Percentiles rank a stretch among this genome's conserved stretches.
These are phyloP conservation scores for Deakozyma indianensis DNA, from an alignment of 805 yeast genomes.

Conservation along the genomic window DNA sequence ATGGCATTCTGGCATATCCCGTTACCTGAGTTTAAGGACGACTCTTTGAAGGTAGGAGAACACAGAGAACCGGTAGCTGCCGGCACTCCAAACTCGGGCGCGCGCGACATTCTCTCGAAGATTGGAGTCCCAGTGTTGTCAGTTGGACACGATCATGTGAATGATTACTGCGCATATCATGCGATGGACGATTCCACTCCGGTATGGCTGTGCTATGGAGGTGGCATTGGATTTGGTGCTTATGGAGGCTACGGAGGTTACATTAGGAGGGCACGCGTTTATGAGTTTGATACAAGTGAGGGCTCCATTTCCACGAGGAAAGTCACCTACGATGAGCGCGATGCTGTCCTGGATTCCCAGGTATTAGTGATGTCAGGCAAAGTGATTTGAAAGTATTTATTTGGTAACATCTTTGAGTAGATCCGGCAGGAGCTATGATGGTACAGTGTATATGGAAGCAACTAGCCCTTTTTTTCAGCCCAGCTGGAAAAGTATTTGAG, in stretches of 20 bases:
- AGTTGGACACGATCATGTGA: slow-evolving; percentile 94
- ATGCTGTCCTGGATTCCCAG: slow-evolving; percentile 34
- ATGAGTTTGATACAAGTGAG: slow-evolving; percentile 41
- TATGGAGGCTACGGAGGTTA: slow-evolving; percentile 88
- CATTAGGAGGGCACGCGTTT: slow-evolving; percentile 63
- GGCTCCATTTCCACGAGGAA: slow-evolving; percentile 56
- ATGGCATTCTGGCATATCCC: slow-evolving; percentile 97
- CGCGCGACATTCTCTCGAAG: slow-evolving; percentile 40
- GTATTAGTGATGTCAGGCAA: slow-evolving; percentile 32
- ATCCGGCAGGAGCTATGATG: no score
- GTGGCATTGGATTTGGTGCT: slow-evolving; percentile 90
- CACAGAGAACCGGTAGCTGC: slow-evolving; percentile 66
- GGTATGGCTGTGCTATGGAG: slow-evolving; percentile 88
- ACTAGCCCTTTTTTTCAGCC: no score
- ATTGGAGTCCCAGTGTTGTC: slow-evolving; percentile 60
- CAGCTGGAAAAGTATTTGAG: no score
- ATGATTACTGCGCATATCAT: slow-evolving; percentile 72
- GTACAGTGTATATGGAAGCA: no score
- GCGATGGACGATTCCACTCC: slow-evolving; percentile 20
- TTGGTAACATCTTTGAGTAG: no score
- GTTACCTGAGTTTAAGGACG: slow-evolving; percentile 61
- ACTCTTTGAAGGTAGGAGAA: slow-evolving; percentile 39
- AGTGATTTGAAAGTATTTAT: slow-evolving; percentile 11
- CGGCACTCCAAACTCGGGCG: slow-evolving; percentile 56
- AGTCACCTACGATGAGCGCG: slow-evolving; percentile 44